These are phyloP conservation scores for Pichia kluyveri DNA, from an alignment of 805 yeast species.

Conservation along the genomic window DNA sequence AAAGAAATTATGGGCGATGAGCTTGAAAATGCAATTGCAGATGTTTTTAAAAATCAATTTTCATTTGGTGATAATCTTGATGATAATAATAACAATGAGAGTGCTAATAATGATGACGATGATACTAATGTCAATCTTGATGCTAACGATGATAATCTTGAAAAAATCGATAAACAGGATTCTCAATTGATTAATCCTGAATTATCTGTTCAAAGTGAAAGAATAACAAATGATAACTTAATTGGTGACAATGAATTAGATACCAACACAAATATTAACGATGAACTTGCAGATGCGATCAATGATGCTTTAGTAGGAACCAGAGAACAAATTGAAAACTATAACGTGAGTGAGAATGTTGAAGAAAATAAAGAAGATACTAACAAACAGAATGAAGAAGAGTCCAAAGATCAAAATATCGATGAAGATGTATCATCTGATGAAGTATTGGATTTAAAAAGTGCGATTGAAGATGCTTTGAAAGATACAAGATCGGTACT, in stretches of 20 bases:
- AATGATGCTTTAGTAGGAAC: constrained; percentile 9
- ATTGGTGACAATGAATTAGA: no score
- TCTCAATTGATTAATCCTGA: no score
- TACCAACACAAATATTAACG: no score
- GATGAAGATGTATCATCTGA: not conserved
- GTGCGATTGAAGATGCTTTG: constrained; percentile 21
- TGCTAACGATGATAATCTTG: no score
- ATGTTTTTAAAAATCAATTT: constrained; percentile 8
- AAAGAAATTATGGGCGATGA: not conserved
- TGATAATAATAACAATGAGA: not conserved
- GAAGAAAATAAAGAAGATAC: not conserved
- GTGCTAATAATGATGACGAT: not conserved
- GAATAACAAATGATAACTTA: no score
- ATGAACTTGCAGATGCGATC: constrained; percentile 6
- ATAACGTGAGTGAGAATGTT: not conserved
- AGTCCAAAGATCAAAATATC: not conserved
- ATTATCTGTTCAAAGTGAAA: no score
- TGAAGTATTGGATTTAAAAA: constrained; percentile 13
- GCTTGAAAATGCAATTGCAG: constrained; percentile 11
- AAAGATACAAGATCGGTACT: constrained; percentile 7
- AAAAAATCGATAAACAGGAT: no score
- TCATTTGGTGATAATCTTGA: not conserved
- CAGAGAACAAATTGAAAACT: constrained; percentile 1
- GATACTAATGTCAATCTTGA: constrained; percentile 1
- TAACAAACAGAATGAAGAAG: no score